Percentiles rank a stretch among this genome's conserved stretches.
phyloP scores from a whole-genome alignment of 2,329 filamentous ascomycete species.

The Monilinia fructigena region DNA sequence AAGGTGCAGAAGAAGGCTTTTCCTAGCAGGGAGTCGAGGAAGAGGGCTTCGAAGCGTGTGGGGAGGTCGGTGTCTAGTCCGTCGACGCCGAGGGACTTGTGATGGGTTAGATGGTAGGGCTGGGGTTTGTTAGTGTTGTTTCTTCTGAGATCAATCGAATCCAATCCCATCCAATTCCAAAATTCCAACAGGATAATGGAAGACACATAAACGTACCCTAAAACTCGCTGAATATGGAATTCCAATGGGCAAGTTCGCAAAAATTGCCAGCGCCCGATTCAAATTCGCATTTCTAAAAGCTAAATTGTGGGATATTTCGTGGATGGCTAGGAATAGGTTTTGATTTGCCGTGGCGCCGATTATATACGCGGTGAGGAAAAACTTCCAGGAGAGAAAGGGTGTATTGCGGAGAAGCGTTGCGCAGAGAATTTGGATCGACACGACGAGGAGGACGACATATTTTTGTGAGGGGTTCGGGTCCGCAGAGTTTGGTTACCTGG shows the following conservation, averaged over 20 bases:
- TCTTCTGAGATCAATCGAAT: too few species aligned
- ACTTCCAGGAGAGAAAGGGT: conserved; percentile 77
- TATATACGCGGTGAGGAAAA: conserved; percentile 84
- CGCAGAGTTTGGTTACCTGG: conserved; percentile 94
- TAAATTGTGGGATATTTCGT: conserved; percentile 97
- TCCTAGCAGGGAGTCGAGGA: conserved; percentile 91
- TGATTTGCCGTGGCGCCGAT: conserved; percentile 95
- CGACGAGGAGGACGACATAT: conserved; percentile 82
- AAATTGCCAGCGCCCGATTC: conserved; percentile 84
- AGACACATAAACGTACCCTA: conserved; percentile 55
- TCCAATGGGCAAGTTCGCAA: conserved; percentile 94
- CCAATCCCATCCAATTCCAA: not conserved
- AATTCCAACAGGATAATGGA: not conserved
- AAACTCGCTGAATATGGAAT: conserved; percentile 96
- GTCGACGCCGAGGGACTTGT: conserved; percentile 96
- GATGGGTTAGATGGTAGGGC: conserved; percentile 97
- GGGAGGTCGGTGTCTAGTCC: conserved; percentile 95
- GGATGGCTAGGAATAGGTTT: conserved; percentile 96
- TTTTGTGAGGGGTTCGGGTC: conserved; percentile 95
- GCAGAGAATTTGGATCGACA: conserved; percentile 74
- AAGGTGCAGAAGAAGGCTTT: conserved; percentile 99
- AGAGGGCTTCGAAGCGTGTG: conserved; percentile 83
- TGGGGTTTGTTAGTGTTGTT: conserved; percentile 42
- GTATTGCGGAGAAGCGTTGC: conserved; percentile 76
- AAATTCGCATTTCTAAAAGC: conserved; percentile 78